These are phyloP conservation scores for Pogostemon cablin DNA, from an alignment of 257 asterid species.

Conservation along the genomic window DNA sequence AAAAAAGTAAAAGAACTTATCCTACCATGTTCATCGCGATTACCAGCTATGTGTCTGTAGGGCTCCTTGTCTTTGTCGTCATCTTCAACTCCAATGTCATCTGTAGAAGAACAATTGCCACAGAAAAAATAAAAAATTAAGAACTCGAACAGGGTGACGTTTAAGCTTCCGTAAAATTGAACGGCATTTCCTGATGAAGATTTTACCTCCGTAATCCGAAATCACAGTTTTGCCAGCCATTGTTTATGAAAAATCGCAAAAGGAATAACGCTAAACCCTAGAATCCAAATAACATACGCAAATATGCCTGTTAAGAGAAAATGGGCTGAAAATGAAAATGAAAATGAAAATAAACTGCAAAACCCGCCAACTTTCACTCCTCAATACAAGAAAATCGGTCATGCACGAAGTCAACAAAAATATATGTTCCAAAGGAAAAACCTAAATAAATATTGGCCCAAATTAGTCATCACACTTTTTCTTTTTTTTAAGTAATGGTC, in stretches of 20 bases:
- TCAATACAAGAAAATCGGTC: too few species aligned
- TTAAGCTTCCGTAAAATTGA: background rate
- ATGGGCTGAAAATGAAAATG: background rate
- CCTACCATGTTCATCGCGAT: conserved; percentile 68
- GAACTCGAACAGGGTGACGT: background rate
- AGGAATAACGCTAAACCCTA: conserved; percentile 43
- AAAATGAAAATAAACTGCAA: too few species aligned
- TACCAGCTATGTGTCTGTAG: conserved; percentile 52
- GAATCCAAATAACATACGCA: conserved; percentile 9
- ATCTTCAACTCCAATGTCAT: conserved; percentile 66
- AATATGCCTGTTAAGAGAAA: conserved; percentile 49
- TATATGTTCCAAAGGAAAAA: too few species aligned
- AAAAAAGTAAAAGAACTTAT: background rate
- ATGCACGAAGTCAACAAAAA: too few species aligned
- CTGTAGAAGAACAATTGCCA: conserved; percentile 41
- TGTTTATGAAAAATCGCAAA: conserved; percentile 37
- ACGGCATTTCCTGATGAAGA: background rate
- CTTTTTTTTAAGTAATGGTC: too few species aligned
- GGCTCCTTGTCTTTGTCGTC: conserved; percentile 75
- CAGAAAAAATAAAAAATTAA: background rate
- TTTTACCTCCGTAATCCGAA: conserved; percentile 80
- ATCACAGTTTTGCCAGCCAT: conserved; percentile 74
- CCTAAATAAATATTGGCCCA: too few species aligned
- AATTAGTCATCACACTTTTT: too few species aligned
- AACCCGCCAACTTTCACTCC: conserved; percentile 21